phyloP scores from a whole-genome alignment of 1,139 yeast species.

The Debaryomyces singareniensis region DNA sequence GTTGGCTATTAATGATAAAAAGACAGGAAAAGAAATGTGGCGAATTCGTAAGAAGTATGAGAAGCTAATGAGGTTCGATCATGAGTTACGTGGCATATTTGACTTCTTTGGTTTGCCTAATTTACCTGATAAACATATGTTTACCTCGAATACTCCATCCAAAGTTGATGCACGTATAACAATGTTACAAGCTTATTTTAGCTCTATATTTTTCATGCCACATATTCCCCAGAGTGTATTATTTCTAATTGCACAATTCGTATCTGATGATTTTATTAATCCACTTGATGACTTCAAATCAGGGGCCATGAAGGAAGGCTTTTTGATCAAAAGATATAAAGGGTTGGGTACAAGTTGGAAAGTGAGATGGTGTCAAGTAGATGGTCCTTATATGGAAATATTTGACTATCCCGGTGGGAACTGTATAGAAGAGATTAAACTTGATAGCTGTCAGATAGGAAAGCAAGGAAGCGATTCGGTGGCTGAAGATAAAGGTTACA shows the following conservation, averaged over 20 bases:
- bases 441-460: conserved; percentile 60
- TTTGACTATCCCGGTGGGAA: conserved; percentile 58
- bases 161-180: conserved; percentile 59
- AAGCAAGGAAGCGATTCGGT: conserved; percentile 53
- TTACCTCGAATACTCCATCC: conserved; percentile 53
- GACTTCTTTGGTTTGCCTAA: conserved; percentile 58
- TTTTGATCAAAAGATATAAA: conserved; percentile 50
- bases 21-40: conserved; percentile 63
- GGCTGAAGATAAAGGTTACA: conserved; percentile 65
- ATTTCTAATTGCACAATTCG: conserved; percentile 53
- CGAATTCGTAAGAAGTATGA: conserved; percentile 55
- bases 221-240: conserved; percentile 53
- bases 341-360: conserved; percentile 66
- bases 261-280: conserved; percentile 64
- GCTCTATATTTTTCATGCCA: conserved; percentile 52
- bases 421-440: conserved; percentile 48
- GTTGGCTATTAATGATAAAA: conserved; percentile 55
- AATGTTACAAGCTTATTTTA: conserved; percentile 55
- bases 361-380: conserved; percentile 65
- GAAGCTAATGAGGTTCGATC: conserved; percentile 52
- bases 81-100: conserved; percentile 46
- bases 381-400: conserved; percentile 56
- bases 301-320: conserved; percentile 63
- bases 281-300: conserved; percentile 54
- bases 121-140: conserved; percentile 50